phyloP scores from a whole-genome alignment of 169 alveolate species.

The Amoebophrya sp. region DNA sequence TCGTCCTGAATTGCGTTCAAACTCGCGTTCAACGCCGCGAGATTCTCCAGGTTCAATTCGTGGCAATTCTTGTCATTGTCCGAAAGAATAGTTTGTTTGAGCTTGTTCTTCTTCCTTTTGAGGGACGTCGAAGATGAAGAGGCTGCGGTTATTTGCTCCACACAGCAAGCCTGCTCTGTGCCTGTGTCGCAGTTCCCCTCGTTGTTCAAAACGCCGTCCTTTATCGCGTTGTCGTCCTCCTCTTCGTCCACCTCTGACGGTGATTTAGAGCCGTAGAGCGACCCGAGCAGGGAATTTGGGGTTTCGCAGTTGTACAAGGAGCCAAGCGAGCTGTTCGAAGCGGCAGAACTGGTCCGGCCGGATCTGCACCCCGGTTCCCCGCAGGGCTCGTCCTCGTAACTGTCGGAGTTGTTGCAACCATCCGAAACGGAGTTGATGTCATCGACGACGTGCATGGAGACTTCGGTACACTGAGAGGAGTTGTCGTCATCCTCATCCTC shows the following conservation, averaged over 20 bases:
- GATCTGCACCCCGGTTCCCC: background rate
- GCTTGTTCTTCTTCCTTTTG: too few species aligned
- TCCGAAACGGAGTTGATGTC: background rate
- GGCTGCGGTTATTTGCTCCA: too few species aligned
- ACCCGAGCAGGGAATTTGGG: background rate
- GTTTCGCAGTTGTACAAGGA: background rate
- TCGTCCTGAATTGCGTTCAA: background rate
- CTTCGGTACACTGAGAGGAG: conserved; percentile 1
- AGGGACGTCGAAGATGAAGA: too few species aligned
- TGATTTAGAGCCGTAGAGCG: background rate
- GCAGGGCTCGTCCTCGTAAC: background rate
- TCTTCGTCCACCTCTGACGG: background rate
- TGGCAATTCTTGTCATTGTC: too few species aligned
- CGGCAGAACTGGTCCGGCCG: background rate
- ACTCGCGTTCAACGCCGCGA: background rate
- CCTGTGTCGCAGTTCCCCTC: background rate
- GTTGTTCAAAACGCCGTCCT: background rate
- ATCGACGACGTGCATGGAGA: background rate
- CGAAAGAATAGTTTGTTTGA: too few species aligned
- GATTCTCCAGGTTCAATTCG: background rate
- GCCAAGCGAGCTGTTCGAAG: background rate
- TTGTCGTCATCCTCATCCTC: background rate
- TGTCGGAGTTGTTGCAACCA: background rate
- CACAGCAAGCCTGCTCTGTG: too few species aligned
- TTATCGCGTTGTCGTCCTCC: background rate